These are phyloP conservation scores for Meyerozyma sp. DNA, from an alignment of 1,139 yeast species.

Conservation along the genomic window DNA sequence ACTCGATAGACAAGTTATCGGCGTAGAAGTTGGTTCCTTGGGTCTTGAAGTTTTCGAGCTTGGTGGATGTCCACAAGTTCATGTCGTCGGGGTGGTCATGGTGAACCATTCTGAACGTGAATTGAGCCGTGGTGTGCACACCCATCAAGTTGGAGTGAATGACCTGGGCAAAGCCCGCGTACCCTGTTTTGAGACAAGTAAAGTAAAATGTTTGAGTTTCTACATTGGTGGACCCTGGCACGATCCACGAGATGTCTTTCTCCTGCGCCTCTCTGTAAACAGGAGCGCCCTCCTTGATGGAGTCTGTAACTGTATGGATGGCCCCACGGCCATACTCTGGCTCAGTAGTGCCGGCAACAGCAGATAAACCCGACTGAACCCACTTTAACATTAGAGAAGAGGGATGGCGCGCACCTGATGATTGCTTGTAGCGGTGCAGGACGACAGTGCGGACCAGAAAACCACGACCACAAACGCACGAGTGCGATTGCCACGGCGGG, in stretches of 20 bases:
- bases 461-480: no score
- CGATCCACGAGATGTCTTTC: slow-evolving; percentile 69
- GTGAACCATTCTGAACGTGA: slow-evolving; percentile 77
- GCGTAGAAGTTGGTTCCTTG: slow-evolving; percentile 84
- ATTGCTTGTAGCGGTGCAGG: not conserved
- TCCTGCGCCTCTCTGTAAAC: slow-evolving; percentile 42
- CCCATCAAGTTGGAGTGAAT: slow-evolving; percentile 92
- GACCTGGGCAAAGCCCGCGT: slow-evolving; percentile 86
- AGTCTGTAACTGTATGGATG: slow-evolving; percentile 72
- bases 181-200: slow-evolving; percentile 54
- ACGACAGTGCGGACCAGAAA: no score
- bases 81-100: slow-evolving; percentile 41
- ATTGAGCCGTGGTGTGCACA: slow-evolving; percentile 87
- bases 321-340: slow-evolving; percentile 95
- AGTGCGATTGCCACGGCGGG: not conserved
- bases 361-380: slow-evolving; percentile 86
- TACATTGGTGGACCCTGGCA: slow-evolving; percentile 80
- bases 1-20: slow-evolving; percentile 56
- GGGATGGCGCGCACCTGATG: not conserved
- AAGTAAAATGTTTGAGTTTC: slow-evolving; percentile 94
- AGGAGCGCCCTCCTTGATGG: slow-evolving; percentile 51
- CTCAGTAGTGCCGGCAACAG: slow-evolving; percentile 94
- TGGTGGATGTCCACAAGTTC: slow-evolving; percentile 83
- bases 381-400: slow-evolving; percentile 57
- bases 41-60: slow-evolving; percentile 70